phyloP scores from a whole-genome alignment of 257 asterid genomes.

The Cordia subcordata region DNA sequence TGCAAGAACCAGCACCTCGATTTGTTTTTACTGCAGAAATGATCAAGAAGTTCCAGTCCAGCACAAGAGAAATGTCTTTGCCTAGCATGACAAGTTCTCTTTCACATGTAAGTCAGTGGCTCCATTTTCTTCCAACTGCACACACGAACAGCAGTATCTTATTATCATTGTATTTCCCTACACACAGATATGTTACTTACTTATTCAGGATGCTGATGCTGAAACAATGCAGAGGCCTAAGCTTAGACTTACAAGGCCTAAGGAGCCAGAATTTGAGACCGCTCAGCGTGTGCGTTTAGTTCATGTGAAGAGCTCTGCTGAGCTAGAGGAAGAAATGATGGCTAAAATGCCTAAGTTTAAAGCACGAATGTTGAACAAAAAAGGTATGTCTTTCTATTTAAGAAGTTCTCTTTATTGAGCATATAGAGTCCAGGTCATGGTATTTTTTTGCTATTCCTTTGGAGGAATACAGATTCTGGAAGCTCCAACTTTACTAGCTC shows the following conservation, averaged over 20 bases:
- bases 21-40: constrained; percentile 87
- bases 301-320: constrained; percentile 72
- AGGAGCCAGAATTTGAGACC: constrained; percentile 84
- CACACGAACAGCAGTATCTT: not conserved
- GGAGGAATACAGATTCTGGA: constrained; percentile 51
- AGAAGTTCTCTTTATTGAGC: not conserved
- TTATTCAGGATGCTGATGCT: constrained; percentile 19
- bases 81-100: constrained; percentile 27
- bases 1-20: constrained; percentile 64
- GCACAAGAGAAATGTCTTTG: constrained; percentile 66
- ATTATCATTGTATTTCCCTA: not conserved
- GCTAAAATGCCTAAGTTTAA: constrained; percentile 87
- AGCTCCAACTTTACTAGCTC: constrained; percentile 49
- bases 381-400: constrained; percentile 36
- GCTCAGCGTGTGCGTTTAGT: constrained; percentile 77
- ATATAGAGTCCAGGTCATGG: not conserved
- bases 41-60: constrained; percentile 76
- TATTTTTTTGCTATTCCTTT: constrained; percentile 1
- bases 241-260: constrained; percentile 85
- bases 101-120: constrained; percentile 36
- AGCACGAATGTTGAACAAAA: constrained; percentile 85
- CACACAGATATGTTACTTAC: not conserved
- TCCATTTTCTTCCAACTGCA: too few species aligned
- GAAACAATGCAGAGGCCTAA: constrained; percentile 37
- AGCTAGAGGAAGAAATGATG: constrained; percentile 89